These are phyloP conservation scores for Amanita phalloides DNA, from an alignment of 768 basidiomycete species.

Conservation along the genomic window DNA sequence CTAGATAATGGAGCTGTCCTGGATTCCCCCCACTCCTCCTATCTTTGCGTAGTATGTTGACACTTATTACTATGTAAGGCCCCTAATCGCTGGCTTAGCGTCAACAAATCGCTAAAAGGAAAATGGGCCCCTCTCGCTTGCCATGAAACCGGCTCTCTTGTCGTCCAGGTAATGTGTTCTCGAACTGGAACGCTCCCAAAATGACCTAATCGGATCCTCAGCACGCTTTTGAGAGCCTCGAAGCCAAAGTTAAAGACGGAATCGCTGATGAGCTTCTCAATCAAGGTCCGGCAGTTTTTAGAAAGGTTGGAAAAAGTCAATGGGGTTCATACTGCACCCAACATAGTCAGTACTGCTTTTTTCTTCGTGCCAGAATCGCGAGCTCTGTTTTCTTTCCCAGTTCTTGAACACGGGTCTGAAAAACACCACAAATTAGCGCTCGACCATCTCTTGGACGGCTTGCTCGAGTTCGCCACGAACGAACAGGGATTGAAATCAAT, in stretches of 20 bases:
- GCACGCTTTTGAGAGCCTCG: conserved; percentile 82
- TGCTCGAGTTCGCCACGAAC: conserved; percentile 70
- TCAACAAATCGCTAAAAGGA: conserved; percentile 79
- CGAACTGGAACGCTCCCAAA: neutral
- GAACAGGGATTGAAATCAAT: conserved; percentile 86
- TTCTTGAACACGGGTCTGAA: conserved; percentile 76
- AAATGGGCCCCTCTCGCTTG: conserved; percentile 87
- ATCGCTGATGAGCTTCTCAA: conserved; percentile 79
- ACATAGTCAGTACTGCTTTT: conserved; percentile 46
- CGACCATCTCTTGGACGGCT: conserved; percentile 66
- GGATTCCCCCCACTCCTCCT: conserved; percentile 80
- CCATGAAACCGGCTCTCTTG: conserved; percentile 83
- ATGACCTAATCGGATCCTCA: conserved; percentile 15
- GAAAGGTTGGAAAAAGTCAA: conserved; percentile 75
- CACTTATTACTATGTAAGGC: conserved; percentile 1
- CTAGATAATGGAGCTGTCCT: conserved; percentile 84
- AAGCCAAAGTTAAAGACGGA: conserved; percentile 73
- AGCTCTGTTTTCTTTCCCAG: conserved; percentile 21
- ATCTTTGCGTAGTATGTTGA: conserved; percentile 72
- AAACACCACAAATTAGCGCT: conserved; percentile 67
- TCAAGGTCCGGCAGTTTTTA: conserved; percentile 54
- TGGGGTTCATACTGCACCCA: no score
- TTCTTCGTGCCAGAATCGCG: neutral
- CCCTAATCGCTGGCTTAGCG: conserved; percentile 28
- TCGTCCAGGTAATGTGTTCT: conserved; percentile 55